phyloP scores from a whole-genome alignment of 345 rosid genomes.

The Crucihimalaya himalaica region DNA sequence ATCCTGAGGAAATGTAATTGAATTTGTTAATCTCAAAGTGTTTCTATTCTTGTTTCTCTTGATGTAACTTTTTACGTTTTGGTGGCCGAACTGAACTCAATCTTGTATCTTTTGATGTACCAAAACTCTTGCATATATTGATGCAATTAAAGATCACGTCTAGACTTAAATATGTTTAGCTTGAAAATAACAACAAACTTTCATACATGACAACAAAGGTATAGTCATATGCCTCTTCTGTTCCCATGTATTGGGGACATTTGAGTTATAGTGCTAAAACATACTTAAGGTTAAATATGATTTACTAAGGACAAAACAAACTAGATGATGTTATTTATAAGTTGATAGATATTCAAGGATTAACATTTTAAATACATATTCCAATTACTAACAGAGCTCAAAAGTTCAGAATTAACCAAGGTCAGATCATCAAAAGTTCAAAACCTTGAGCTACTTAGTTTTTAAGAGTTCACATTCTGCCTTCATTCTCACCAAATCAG shows the following conservation, averaged over 20 bases:
- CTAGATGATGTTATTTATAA: not conserved
- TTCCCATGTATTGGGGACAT: too few relatives aligned
- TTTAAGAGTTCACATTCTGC: not conserved
- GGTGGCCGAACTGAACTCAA: too few relatives aligned
- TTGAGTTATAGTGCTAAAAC: not conserved
- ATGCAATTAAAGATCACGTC: too few relatives aligned
- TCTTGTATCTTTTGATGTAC: too few relatives aligned
- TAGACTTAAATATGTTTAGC: too few relatives aligned
- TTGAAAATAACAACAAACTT: too few relatives aligned
- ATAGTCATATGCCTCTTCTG: too few relatives aligned
- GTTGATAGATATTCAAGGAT: not conserved
- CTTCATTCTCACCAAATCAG: not conserved
- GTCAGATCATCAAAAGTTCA: slow-evolving; percentile 10
- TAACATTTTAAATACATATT: not conserved
- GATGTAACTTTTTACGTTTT: slow-evolving; percentile 2
- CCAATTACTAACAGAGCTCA: not conserved
- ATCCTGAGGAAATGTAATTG: slow-evolving; percentile 2
- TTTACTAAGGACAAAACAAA: not conserved
- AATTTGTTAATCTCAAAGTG: slow-evolving; percentile 4
- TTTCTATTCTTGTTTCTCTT: slow-evolving; percentile 11
- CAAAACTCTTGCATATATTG: too few relatives aligned
- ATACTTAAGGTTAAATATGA: not conserved
- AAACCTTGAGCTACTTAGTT: slow-evolving; percentile 8
- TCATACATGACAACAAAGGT: too few relatives aligned
- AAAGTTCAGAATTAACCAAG: not conserved